Conservation (phyloP, 208 protist genomes). For the Borovskyia barvae region DNA sequence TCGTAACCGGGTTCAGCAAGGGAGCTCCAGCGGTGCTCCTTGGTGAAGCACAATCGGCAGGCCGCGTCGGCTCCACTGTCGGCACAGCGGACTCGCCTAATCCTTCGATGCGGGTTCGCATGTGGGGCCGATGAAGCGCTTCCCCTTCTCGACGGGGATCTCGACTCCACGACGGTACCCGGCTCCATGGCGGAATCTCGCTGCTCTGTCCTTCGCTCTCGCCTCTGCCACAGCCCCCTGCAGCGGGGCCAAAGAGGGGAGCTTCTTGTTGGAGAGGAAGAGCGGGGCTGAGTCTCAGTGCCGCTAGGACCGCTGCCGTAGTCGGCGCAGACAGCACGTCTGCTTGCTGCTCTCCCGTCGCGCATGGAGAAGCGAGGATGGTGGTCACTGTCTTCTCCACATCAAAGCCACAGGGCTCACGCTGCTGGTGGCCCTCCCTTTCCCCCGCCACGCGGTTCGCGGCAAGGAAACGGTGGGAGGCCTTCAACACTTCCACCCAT, state of each 20-base stretch:
- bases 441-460: slow-evolving; percentile 21
- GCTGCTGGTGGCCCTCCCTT: not conserved
- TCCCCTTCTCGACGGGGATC: no score
- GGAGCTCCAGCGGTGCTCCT: no score
- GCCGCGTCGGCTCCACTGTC: no score
- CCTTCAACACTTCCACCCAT: slow-evolving; percentile 61
- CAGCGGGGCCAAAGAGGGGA: no score
- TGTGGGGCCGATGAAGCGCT: no score
- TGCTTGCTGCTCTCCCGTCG: not conserved
- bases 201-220: not conserved
- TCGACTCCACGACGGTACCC: no score
- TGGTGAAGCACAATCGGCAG: no score
- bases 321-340: slow-evolving; percentile 17
- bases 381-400: slow-evolving; percentile 1
- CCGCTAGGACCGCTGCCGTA: slow-evolving; percentile 36
- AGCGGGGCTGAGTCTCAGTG: slow-evolving; percentile 35
- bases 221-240: not conserved
- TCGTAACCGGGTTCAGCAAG: no score
- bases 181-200: no score
- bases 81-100: no score
- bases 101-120: no score
- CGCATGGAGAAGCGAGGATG: not conserved
- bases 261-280: slow-evolving; percentile 38
- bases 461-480: slow-evolving; percentile 43
- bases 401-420: slow-evolving; percentile 17